Evolutionary conservation across 1,284 basidiomycete genomes (phyloP).

Genomic region (Puccinia novopanici): DNA sequence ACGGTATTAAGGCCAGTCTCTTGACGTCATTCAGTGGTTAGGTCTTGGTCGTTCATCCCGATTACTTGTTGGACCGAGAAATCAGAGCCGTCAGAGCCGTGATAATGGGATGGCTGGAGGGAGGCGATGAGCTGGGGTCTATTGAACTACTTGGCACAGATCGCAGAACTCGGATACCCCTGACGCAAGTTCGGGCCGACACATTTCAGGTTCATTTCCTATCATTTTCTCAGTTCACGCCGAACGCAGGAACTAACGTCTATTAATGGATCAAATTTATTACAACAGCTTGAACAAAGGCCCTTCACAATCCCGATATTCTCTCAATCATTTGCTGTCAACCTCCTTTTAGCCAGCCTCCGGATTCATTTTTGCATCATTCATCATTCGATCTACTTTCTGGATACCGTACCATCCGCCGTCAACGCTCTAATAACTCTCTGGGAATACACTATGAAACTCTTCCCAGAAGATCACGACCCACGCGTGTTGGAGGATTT

Average conservation of each 20-base stretch:
- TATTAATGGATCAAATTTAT: neutral
- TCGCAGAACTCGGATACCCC: slow-evolving; percentile 46
- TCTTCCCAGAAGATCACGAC: slow-evolving; percentile 33
- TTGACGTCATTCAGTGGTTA: too few relatives aligned
- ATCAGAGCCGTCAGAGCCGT: slow-evolving; percentile 23
- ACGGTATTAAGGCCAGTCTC: too few relatives aligned
- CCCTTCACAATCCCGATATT: slow-evolving; percentile 47
- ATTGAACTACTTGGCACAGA: slow-evolving; percentile 41
- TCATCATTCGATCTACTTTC: slow-evolving; percentile 41
- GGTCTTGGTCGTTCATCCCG: too few relatives aligned
- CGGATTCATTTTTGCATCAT: slow-evolving; percentile 36
- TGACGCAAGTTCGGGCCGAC: slow-evolving; percentile 10
- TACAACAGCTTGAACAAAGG: slow-evolving; percentile 39
- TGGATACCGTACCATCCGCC: slow-evolving; percentile 42
- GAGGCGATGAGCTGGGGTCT: neutral
- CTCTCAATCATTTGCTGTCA: slow-evolving; percentile 33
- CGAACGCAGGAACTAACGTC: slow-evolving; percentile 2
- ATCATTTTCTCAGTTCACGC: neutral
- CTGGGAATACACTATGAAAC: slow-evolving; percentile 42
- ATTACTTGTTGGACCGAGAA: slow-evolving; percentile 42
- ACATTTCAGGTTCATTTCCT: slow-evolving; percentile 15
- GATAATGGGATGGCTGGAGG: slow-evolving; percentile 24
- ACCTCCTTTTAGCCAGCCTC: slow-evolving; percentile 37
- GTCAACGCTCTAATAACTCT: slow-evolving; percentile 38
- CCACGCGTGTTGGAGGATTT: slow-evolving; percentile 28